Evolutionary conservation across 176 grass and related monocot genomes (phyloP).

Genomic region (Paspalum notatum): DNA sequence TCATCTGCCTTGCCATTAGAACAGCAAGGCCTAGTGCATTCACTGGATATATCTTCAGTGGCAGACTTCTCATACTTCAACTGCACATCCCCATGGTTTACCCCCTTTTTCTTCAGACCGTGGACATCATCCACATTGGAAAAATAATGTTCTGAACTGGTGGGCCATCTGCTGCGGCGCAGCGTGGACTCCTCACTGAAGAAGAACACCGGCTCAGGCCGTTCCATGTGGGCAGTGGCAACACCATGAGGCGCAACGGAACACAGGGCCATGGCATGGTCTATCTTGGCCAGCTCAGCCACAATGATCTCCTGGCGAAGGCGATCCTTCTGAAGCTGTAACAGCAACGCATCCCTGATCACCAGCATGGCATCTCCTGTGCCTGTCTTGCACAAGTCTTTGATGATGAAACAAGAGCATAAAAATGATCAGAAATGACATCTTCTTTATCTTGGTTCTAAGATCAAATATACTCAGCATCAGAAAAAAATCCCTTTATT

Average conservation of each 20-base stretch:
- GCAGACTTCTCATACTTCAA: neutral
- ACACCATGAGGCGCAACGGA: neutral
- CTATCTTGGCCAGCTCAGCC: conserved; percentile 36
- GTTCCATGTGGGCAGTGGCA: neutral
- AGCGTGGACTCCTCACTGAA: neutral
- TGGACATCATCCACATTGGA: neutral
- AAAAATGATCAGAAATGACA: neutral
- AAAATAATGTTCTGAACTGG: neutral
- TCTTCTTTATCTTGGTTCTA: neutral
- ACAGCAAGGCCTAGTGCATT: neutral
- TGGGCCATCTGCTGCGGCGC: neutral
- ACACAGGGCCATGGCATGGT: conserved; percentile 25
- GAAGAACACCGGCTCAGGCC: neutral
- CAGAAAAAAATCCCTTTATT: too few relatives aligned
- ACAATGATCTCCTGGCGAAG: conserved; percentile 42
- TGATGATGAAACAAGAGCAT: neutral
- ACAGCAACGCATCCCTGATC: conserved; percentile 40
- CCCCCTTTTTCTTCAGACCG: conserved; percentile 16
- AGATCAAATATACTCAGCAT: too few relatives aligned
- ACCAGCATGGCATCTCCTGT: conserved; percentile 28
- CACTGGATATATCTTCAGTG: neutral
- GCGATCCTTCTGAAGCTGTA: conserved; percentile 38
- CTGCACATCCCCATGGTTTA: neutral
- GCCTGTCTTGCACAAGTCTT: neutral
- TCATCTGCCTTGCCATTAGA: neutral